Conservation (phyloP, 2,329 filamentous ascomycete genomes). For the Phaeosphaeriaceae sp. region DNA sequence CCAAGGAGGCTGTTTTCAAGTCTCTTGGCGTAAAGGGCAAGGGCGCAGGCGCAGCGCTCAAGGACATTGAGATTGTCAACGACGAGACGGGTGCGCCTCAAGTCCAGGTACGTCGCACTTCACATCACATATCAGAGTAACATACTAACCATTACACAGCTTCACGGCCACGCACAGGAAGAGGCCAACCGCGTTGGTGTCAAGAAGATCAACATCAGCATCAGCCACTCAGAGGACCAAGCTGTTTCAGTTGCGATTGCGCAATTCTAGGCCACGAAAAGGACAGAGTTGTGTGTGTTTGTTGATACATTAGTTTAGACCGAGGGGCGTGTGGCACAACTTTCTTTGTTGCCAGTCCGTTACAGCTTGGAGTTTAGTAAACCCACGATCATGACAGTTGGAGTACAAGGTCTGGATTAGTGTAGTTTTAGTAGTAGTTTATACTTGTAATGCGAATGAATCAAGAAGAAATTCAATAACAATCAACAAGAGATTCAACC, state of each 20-base stretch:
- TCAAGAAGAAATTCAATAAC: background rate
- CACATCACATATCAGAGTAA: background rate
- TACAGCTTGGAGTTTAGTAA: background rate
- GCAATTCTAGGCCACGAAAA: slow-evolving; percentile 65
- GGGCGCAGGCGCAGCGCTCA: slow-evolving; percentile 87
- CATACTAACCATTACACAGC: slow-evolving; percentile 58
- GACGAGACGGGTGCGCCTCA: slow-evolving; percentile 82
- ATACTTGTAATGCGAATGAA: background rate
- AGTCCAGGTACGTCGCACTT: slow-evolving; percentile 73
- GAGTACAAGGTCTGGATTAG: background rate
- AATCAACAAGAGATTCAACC: background rate
- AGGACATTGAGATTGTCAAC: slow-evolving; percentile 90
- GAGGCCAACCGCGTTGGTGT: slow-evolving; percentile 88
- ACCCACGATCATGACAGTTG: background rate
- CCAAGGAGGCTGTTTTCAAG: slow-evolving; percentile 99
- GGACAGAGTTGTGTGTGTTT: background rate
- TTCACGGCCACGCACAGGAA: slow-evolving; percentile 82
- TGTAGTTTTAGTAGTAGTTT: background rate
- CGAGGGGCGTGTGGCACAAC: background rate
- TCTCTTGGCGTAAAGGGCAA: slow-evolving; percentile 85
- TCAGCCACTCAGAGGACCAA: slow-evolving; percentile 93
- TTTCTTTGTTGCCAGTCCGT: background rate
- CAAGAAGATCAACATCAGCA: slow-evolving; percentile 88
- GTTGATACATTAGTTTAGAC: background rate
- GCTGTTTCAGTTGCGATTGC: slow-evolving; percentile 93